Evolutionary conservation across 2,329 filamentous ascomycete genomes (phyloP), one percentile per base, ranked within the genome.

Genomic region (Diaporthe amygdali): DNA sequence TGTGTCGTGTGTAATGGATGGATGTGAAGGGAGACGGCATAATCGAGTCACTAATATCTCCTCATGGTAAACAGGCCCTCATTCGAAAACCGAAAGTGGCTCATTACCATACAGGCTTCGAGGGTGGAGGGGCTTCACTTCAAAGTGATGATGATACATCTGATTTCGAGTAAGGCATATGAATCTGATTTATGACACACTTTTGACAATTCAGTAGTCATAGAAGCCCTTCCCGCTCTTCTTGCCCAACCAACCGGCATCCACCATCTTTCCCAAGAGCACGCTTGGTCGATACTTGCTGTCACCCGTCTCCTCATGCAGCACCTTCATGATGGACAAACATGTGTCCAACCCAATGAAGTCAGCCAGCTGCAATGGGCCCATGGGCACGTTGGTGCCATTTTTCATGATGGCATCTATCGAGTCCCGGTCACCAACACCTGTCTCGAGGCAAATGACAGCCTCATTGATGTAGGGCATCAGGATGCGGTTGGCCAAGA

Each of bases 401-500:
- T 98, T 98, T 89, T 97, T 98, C 96, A 99, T 99, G 77, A 99
- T 99, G 75, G 89, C 92, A 79, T 99, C 96, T 75, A 99, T 99
- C 74, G 96, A 93, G 78, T 98, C 95, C 76, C 93, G 92, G 74
- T 90, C 89, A 22, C 96, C 96, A 0, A 99, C 91, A 3, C 94
- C 94, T 0, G 96, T 98, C 84, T 99, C 96, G 17, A 99, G 87
- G 82, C 96, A 99, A 74, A 97, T 96, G 76, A 99, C 88, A 10
- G 97, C 96, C 84, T 99, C 96, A 81, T 99, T 99, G 85, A 99
- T 98, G 81, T 99, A 99, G 0, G 96, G 96, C 96, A 99, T 99
- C 72, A 99, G 85, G 73, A 99, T 99, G 12, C 96, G 89, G 82
- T 99, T 99, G 39, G 96, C 96, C 30, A 99, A 86, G 85, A 99